phyloP scores from a whole-genome alignment of 208 protist species.

The Leishmania braziliensis region DNA sequence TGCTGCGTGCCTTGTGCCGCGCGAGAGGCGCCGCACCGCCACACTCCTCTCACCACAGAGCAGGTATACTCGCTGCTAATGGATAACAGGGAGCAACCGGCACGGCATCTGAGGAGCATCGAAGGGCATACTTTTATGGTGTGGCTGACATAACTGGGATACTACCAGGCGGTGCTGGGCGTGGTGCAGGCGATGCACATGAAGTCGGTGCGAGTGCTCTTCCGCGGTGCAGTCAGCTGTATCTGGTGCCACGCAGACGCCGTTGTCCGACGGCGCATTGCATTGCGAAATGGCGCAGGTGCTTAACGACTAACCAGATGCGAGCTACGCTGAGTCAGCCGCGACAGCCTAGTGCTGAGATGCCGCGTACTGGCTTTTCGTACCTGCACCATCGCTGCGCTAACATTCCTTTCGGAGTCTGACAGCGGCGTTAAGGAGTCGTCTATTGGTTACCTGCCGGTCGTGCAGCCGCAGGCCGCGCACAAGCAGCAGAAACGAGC shows the following conservation, averaged over 20 bases:
- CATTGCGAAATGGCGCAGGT: slow-evolving; percentile 26
- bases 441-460: slow-evolving; percentile 34
- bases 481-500: slow-evolving; percentile 32
- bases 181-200: slow-evolving; percentile 33
- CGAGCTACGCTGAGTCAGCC: slow-evolving; percentile 31
- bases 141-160: slow-evolving; percentile 31
- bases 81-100: slow-evolving; percentile 17
- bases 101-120: slow-evolving; percentile 16
- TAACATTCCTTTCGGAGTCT: slow-evolving; percentile 19
- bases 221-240: slow-evolving; percentile 31
- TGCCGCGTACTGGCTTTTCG: slow-evolving; percentile 34
- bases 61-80: slow-evolving; percentile 26
- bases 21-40: slow-evolving; percentile 26
- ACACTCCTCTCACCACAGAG: slow-evolving; percentile 29
- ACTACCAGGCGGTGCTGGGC: slow-evolving; percentile 52
- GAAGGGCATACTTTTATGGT: slow-evolving; percentile 51
- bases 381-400: slow-evolving; percentile 29
- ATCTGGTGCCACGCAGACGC: slow-evolving; percentile 2
- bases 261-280: slow-evolving; percentile 18
- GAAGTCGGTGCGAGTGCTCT: slow-evolving; percentile 31
- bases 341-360: slow-evolving; percentile 25
- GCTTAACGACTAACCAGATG: slow-evolving; percentile 22
- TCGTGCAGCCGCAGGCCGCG: slow-evolving; percentile 38
- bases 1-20: slow-evolving; percentile 33
- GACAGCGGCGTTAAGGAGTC: slow-evolving; percentile 6